Percentiles rank a stretch among this genome's conserved stretches.
phyloP scores from a whole-genome alignment of 2,329 filamentous ascomycete species.

The Apiospora marii region DNA sequence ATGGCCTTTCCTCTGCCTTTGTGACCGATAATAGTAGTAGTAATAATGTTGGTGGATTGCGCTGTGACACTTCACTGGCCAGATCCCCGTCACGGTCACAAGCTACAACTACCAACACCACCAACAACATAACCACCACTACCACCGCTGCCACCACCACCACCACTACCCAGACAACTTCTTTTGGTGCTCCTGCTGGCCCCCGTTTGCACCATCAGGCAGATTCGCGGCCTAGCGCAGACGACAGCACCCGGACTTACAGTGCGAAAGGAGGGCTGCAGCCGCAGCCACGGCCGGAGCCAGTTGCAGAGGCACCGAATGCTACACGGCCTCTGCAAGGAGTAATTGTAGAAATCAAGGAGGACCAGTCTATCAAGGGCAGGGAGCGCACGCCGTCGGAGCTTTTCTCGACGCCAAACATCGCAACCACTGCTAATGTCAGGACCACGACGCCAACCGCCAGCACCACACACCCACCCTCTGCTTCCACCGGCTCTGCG shows the following conservation, averaged over 20 bases:
- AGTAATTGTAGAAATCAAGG: conserved; percentile 22
- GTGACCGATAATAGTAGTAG: conserved; percentile 19
- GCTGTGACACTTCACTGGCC: conserved; percentile 17
- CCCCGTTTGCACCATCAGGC: conserved; percentile 3
- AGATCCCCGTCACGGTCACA: conserved; percentile 20
- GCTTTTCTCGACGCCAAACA: conserved; percentile 8
- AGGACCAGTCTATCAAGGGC: conserved; percentile 18
- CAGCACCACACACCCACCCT: conserved; percentile 4
- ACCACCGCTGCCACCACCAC: background rate
- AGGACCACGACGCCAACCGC: conserved; percentile 10
- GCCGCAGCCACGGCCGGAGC: conserved; percentile 15
- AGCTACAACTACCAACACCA: conserved; percentile 22
- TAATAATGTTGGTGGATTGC: conserved; percentile 22
- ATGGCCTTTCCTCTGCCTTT: conserved; percentile 15
- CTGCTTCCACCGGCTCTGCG: conserved; percentile 7
- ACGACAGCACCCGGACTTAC: conserved; percentile 4
- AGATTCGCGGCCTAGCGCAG: conserved; percentile 6
- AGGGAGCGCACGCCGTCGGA: conserved; percentile 16
- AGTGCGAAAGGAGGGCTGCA: conserved; percentile 22
- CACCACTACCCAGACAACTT: conserved; percentile 11
- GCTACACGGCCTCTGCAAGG: conserved; percentile 21
- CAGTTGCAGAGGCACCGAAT: conserved; percentile 10
- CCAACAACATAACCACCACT: conserved; percentile 12
- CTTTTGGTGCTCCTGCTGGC: conserved; percentile 17
- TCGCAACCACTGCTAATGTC: conserved; percentile 15